phyloP scores from a whole-genome alignment of 2,329 filamentous ascomycete genomes.

The Sporothrix globosa region DNA sequence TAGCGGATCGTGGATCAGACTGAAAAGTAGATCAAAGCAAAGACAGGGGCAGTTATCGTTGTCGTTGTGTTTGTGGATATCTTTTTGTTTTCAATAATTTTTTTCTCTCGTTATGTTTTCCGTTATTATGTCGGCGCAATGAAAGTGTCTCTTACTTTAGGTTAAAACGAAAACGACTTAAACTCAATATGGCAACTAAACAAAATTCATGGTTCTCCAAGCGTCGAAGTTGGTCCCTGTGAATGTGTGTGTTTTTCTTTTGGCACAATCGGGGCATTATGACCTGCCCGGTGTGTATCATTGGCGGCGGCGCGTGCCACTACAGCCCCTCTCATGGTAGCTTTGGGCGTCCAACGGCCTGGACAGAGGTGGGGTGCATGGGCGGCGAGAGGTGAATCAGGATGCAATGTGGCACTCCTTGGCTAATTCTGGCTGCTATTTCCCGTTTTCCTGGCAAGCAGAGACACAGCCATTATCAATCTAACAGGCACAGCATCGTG shows the following conservation, averaged over 20 bases:
- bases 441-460: background rate
- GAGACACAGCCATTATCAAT: background rate
- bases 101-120: background rate
- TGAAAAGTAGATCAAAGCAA: background rate
- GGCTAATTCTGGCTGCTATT: slow-evolving; percentile 12
- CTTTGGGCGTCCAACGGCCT: background rate
- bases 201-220: slow-evolving; percentile 4
- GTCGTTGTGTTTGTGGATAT: slow-evolving; percentile 11
- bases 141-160: slow-evolving; percentile 18
- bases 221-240: slow-evolving; percentile 1
- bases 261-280: background rate
- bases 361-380: background rate
- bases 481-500: background rate
- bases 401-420: background rate
- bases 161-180: background rate
- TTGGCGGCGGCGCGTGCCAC: slow-evolving; percentile 19
- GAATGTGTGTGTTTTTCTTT: slow-evolving; percentile 4
- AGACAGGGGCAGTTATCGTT: background rate
- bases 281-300: background rate
- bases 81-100: slow-evolving; percentile 16
- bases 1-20: slow-evolving; percentile 5
- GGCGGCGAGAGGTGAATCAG: background rate
- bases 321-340: background rate
- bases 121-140: slow-evolving; percentile 28
- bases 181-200: slow-evolving; percentile 13